Evolutionary conservation across 495 filamentous ascomycete genomes (phyloP).

Genomic region (Gamarada debralockiae): DNA sequence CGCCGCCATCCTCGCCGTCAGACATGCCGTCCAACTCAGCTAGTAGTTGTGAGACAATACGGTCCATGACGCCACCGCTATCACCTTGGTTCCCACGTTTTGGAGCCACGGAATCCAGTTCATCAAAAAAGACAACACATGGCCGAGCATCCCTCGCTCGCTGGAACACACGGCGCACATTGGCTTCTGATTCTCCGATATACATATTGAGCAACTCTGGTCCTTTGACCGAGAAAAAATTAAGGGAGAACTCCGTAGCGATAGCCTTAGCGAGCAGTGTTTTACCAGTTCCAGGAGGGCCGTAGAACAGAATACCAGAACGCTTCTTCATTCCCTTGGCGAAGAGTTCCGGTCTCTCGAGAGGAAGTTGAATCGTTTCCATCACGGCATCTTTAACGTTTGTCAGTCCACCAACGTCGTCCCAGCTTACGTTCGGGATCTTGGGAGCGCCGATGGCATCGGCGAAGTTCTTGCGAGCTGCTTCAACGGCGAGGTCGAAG

Average conservation of each 20-base stretch:
- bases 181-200: conserved; percentile 97
- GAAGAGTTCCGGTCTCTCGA: conserved; percentile 91
- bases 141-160: conserved; percentile 91
- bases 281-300: conserved; percentile 94
- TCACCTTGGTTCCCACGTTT: conserved; percentile 98
- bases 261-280: conserved; percentile 96
- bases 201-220: conserved; percentile 99
- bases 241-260: conserved; percentile 95
- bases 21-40: conserved; percentile 98
- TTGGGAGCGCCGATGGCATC: conserved; percentile 97
- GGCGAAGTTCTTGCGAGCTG: conserved; percentile 93
- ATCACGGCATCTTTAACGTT: conserved; percentile 95
- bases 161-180: conserved; percentile 94
- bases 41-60: conserved; percentile 92
- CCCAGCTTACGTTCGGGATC: conserved; percentile 95
- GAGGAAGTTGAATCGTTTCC: conserved; percentile 93
- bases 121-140: conserved; percentile 98
- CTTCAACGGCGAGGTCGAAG: conserved; percentile 87
- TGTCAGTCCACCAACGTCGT: conserved; percentile 89
- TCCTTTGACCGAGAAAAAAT: conserved; percentile 98
- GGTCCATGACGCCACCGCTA: conserved; percentile 97
- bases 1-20: conserved; percentile 76
- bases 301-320: conserved; percentile 96
- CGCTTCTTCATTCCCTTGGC: conserved; percentile 99
- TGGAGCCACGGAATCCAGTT: conserved; percentile 93